A percentile compares a stretch with the other conserved stretches of the same genome.
Conservation (phyloP, 176 grass and related monocot genomes). For the Musa acuminata region DNA sequence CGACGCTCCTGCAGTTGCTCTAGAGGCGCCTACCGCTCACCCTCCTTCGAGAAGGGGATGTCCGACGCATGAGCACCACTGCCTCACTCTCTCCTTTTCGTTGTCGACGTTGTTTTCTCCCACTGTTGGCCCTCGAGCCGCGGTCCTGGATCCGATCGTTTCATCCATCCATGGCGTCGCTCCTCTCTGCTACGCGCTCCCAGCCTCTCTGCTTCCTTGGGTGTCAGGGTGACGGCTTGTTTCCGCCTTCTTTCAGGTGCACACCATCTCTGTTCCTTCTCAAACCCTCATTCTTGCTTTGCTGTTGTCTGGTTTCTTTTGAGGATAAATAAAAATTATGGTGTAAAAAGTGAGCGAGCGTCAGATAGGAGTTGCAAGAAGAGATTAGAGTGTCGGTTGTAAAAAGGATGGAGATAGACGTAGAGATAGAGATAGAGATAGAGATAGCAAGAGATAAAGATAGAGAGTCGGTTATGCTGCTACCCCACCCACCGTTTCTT, state of each 20-base stretch:
- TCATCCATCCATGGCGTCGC: slow-evolving; percentile 2
- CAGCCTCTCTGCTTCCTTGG: slow-evolving; percentile 1
- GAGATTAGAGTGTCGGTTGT: background rate
- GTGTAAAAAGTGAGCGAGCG: background rate
- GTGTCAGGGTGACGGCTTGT: background rate
- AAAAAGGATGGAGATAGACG: background rate
- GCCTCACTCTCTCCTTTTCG: background rate
- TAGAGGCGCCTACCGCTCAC: background rate
- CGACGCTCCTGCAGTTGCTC: background rate
- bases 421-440: background rate
- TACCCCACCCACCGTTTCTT: slow-evolving; percentile 30
- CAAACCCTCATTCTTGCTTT: background rate
- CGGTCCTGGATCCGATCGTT: background rate
- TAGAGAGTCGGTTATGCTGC: slow-evolving; percentile 18
- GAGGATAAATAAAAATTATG: background rate
- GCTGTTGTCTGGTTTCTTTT: background rate
- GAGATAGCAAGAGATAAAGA: background rate
- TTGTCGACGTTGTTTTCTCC: background rate
- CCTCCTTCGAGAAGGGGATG: no score
- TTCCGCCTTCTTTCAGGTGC: slow-evolving; percentile 4
- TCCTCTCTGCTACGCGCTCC: background rate
- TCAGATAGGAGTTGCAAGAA: no score
- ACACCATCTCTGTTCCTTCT: slow-evolving; percentile 1
- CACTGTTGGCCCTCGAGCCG: background rate
- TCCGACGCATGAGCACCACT: background rate